Percentiles rank a stretch among this genome's conserved stretches.
Conservation (phyloP, 306 rosid species). For the Cicer chorassanicum region DNA sequence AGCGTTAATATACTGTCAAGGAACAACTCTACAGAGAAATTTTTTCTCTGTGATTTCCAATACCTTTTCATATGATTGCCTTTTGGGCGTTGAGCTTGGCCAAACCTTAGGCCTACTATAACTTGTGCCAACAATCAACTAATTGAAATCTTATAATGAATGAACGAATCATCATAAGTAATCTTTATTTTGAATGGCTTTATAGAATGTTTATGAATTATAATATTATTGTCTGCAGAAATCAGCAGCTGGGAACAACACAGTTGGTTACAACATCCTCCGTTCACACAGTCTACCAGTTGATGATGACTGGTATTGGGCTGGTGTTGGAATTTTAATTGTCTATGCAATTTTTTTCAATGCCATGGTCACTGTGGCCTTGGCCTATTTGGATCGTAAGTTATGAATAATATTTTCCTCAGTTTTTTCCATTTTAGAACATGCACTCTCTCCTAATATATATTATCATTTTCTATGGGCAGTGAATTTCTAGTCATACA, state of each 20-base stretch:
- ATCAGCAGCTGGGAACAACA: constrained; percentile 54
- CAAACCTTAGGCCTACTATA: neutral
- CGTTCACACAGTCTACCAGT: constrained; percentile 58
- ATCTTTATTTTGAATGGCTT: neutral
- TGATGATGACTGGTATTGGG: constrained; percentile 77
- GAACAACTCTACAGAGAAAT: constrained; percentile 3
- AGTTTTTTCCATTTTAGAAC: constrained; percentile 8
- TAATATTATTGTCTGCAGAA: constrained; percentile 55
- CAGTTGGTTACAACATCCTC: constrained; percentile 71
- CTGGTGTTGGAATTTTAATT: constrained; percentile 57
- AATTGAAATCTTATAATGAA: constrained; percentile 18
- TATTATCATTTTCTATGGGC: neutral
- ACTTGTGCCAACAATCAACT: constrained; percentile 9
- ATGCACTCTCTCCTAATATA: constrained; percentile 1
- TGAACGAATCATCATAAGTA: constrained; percentile 9
- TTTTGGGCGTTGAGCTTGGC: neutral
- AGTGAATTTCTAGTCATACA: neutral
- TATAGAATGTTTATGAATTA: constrained; percentile 33
- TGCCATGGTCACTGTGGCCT: constrained; percentile 65
- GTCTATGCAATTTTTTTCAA: constrained; percentile 65
- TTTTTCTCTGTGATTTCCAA: constrained; percentile 1
- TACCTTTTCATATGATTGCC: constrained; percentile 10
- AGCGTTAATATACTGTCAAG: constrained; percentile 17
- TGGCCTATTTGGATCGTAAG: constrained; percentile 84
- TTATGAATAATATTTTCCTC: constrained; percentile 34